These are phyloP conservation scores for Fraxinus pennsylvanica DNA, from an alignment of 257 asterid genomes.

Conservation along the genomic window DNA sequence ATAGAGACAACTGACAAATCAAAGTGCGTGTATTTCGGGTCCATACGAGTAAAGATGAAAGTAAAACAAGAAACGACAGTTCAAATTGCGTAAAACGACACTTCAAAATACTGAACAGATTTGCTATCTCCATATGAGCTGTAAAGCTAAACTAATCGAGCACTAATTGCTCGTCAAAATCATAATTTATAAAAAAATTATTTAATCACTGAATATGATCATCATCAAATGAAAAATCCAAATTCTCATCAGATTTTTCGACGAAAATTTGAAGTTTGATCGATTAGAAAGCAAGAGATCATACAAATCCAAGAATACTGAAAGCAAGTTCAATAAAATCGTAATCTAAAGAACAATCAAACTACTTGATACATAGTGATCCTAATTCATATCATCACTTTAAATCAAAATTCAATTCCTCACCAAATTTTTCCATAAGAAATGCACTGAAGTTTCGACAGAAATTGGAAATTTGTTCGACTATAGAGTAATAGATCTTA, in stretches of 20 bases:
- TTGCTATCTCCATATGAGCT: background rate
- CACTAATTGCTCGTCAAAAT: too few species aligned
- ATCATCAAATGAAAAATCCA: too few species aligned
- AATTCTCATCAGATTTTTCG: too few species aligned
- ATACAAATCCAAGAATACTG: background rate
- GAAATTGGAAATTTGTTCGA: background rate
- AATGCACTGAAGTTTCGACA: background rate
- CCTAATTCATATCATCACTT: background rate
- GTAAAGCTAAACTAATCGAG: background rate
- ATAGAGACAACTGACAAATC: constrained; percentile 29
- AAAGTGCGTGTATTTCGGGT: constrained; percentile 31
- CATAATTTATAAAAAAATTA: too few species aligned
- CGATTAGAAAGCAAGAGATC: background rate
- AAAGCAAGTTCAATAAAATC: background rate
- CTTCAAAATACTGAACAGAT: background rate
- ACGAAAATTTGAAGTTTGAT: background rate
- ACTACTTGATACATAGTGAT: background rate
- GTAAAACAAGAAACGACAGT: background rate
- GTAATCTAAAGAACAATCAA: background rate
- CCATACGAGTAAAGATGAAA: background rate
- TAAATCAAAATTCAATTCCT: background rate
- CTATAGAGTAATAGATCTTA: background rate
- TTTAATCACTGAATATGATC: background rate
- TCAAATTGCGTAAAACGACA: background rate
- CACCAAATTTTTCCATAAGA: background rate